Evolutionary conservation across 164 flowering plant genomes (phyloP), one percentile per base, ranked within the genome.

Genomic region (Cinnamomum micranthum): DNA sequence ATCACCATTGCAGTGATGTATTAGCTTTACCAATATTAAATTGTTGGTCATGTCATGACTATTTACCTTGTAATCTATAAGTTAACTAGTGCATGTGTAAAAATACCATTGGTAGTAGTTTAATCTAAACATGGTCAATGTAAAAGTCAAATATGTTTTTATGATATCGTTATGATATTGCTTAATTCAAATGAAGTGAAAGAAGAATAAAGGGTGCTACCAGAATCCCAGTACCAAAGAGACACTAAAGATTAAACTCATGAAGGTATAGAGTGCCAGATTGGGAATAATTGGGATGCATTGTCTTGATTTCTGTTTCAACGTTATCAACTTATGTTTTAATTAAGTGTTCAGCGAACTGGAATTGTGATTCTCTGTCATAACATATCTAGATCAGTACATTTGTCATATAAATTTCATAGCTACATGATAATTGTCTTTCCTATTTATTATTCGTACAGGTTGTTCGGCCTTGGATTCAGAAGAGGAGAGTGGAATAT

Each of bases 391-490:
- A 17, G 9, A 28, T 66, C 13, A 35, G 14, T 66, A 27, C 31
- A 66, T 66, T 17, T 31, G 9, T 24, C 13, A 4, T 31, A 15
- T 13, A 9, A 14, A 33, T 69, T 69, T 47, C 41, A n/a, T 20
- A 69, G 27, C 41, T 25, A 66, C 12, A 13, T 25, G 9, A 11
- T 15, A 1, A 47, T 47, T 50, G 31, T 6, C 33, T 66, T 65
- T 65, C 24, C 62, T 50, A 17, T 65, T 65, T 35, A 51, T 11
- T 19, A 3, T 14, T 19, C 14, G 14, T 78, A 63, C 88, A 95
- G 99, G 88, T 93, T 9, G 82, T 88, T 73, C 92, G 89, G 82
- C 99, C 99, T 52, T 88, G 92, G 98, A 88, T 95, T 33, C 97
- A 92, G 78, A 84, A 74, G 79, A 85, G 98, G 67, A 79, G 81